A percentile compares a stretch with the other conserved stretches of the same genome.
These are phyloP conservation scores for Apiospora arundinis DNA, from an alignment of 2,329 filamentous ascomycete species.

Conservation along the genomic window DNA sequence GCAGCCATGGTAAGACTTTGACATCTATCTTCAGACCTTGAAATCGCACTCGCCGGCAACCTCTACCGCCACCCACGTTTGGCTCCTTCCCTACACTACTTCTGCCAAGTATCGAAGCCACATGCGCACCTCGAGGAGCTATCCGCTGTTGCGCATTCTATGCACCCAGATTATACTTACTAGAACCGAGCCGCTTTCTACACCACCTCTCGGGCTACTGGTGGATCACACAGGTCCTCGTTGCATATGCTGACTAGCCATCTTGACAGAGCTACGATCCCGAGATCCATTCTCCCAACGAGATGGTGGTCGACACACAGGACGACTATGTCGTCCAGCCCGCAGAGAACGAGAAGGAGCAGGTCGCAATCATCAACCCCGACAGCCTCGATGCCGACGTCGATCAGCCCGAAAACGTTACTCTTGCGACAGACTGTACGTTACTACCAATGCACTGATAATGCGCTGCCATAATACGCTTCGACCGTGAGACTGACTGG, in stretches of 20 bases:
- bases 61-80: background rate
- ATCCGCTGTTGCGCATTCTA: background rate
- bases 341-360: conserved; percentile 56
- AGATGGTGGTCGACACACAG: conserved; percentile 62
- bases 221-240: background rate
- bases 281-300: conserved; percentile 59
- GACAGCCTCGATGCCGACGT: conserved; percentile 56
- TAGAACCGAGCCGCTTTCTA: background rate
- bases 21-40: background rate
- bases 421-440: conserved; percentile 61
- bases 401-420: conserved; percentile 54
- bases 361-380: conserved; percentile 61
- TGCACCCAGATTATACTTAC: background rate
- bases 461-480: conserved; percentile 35
- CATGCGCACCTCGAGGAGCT: background rate
- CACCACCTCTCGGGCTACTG: background rate
- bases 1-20: conserved; percentile 18
- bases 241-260: conserved; percentile 1
- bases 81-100: background rate
- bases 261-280: conserved; percentile 55
- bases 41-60: background rate
- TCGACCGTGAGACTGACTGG: conserved; percentile 12
- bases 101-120: background rate
- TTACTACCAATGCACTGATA: conserved; percentile 29
- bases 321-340: conserved; percentile 58